phyloP scores from a whole-genome alignment of 2,329 filamentous ascomycete genomes.

The Aphanocladium album region DNA sequence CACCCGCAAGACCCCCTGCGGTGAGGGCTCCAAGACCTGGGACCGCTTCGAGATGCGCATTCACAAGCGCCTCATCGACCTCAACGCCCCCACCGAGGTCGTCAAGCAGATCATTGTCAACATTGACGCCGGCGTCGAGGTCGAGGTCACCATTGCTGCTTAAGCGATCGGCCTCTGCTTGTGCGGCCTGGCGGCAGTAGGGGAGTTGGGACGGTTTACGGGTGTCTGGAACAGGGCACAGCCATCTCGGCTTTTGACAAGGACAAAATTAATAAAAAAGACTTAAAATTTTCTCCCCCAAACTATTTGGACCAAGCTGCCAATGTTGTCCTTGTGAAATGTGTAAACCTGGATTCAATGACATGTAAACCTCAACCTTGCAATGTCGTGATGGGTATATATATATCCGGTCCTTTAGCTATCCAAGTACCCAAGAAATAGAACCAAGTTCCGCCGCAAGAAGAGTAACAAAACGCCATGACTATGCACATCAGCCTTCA shows the following conservation, averaged over 20 bases:
- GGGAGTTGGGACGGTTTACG: not conserved
- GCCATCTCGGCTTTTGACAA: not conserved
- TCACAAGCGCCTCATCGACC: constrained; percentile 96
- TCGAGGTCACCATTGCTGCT: constrained; percentile 87
- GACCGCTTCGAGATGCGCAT: constrained; percentile 99
- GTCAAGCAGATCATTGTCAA: constrained; percentile 97
- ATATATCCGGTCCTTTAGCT: not conserved
- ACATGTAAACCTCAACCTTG: not conserved
- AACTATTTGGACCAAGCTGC: no score
- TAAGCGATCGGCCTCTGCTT: constrained; percentile 38
- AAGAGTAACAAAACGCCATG: not conserved
- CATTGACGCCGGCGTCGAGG: constrained; percentile 90
- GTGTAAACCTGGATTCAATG: no score
- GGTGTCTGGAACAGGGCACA: constrained; percentile 10
- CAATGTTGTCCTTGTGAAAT: no score
- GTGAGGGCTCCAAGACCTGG: constrained; percentile 99
- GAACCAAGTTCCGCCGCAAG: not conserved
- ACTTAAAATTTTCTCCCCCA: not conserved
- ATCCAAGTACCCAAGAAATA: not conserved
- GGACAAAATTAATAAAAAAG: not conserved
- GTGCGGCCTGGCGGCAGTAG: not conserved
- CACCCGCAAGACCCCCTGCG: constrained; percentile 98
- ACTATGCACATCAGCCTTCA: not conserved
- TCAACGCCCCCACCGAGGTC: constrained; percentile 96
- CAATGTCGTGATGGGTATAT: not conserved